Evolutionary conservation across 2,329 filamentous ascomycete species (phyloP), one percentile per base, ranked within the genome.

Genomic region (Trichoderma simmonsii): DNA sequence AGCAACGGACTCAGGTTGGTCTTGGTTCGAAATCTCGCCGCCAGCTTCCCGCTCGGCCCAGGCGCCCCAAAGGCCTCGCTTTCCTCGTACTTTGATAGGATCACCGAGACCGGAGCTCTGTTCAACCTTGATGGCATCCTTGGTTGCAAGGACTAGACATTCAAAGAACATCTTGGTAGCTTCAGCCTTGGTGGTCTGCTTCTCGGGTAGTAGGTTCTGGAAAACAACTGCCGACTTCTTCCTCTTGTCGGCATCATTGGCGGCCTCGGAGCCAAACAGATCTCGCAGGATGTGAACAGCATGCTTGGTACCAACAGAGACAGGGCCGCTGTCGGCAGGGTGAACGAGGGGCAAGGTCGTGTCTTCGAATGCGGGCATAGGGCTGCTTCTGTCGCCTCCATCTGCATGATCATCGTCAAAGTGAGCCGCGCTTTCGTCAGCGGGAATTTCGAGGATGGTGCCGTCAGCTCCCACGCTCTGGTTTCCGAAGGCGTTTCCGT

Each of bases 91-190:
- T 72, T 91, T 88, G 78, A 99, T 93, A 15, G 92, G 88, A 3
- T 91, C 92, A 64, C 95, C 95, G 30, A 98, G 88, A 48, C 87
- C 88, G 73, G 91, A 85, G 63, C 88, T 88, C 82, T 99, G 96
- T 80, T 98, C 95, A 30, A 98, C 94, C 83, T 97, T 97, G 83
- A 99, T 93, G 32, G 96, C 96, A 80, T 99, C 96, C 84, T 99
- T 99, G 56, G 96, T 99, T 6, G 95, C 96, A 61, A 99, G 87
- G 3, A 99, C 96, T 28, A 99, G 86, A 70, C 96, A 92, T 83
- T 99, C 96, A 78, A 99, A 99, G 85, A 99, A 99, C 94, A 99
- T 98, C 87, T 98, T 98, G 57, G 96, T 99, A 0, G 96, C 96
- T 77, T 98, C 96, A 9, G 92, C 92, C 81, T 93, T 93, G 75